Percentiles rank a stretch among this genome's conserved stretches.
These are phyloP conservation scores for Pterothamnion heteromorphum DNA, from an alignment of 31 red algal genomes.

Conservation along the genomic window DNA sequence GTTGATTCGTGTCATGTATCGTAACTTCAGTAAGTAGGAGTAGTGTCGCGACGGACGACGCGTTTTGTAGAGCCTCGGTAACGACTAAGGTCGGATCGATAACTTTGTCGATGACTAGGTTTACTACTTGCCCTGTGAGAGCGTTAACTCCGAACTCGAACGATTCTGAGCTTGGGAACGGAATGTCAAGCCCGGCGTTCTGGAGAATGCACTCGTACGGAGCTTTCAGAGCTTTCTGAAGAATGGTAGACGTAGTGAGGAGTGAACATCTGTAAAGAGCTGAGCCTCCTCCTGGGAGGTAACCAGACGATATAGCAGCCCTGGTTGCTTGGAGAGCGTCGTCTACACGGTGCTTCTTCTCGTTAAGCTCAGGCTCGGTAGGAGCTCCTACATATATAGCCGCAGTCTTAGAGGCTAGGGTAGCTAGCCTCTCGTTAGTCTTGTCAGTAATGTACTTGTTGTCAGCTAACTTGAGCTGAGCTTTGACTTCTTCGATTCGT, in stretches of 20 bases:
- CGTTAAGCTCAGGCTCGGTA: conserved; percentile 92
- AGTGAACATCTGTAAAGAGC: conserved; percentile 51
- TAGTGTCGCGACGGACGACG: conserved; percentile 64
- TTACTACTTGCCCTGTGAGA: conserved; percentile 65
- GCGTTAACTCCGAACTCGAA: conserved; percentile 82
- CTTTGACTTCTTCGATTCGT: conserved; percentile 71
- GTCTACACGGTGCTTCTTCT: conserved; percentile 94
- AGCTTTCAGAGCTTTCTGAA: conserved; percentile 67
- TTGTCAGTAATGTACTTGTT: conserved; percentile 83
- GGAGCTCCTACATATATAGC: conserved; percentile 89
- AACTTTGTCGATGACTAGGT: conserved; percentile 68
- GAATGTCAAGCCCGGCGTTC: conserved; percentile 73
- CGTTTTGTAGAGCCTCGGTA: conserved; percentile 72
- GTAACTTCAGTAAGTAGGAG: conserved; percentile 83
- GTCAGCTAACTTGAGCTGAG: conserved; percentile 69
- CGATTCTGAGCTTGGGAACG: no score
- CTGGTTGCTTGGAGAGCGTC: conserved; percentile 89
- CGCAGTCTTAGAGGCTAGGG: conserved; percentile 78
- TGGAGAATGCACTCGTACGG: conserved; percentile 75
- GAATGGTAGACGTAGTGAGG: conserved; percentile 61
- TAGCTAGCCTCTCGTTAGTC: conserved; percentile 80
- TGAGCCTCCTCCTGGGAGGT: conserved; percentile 82
- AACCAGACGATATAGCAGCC: conserved; percentile 86
- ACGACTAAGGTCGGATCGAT: conserved; percentile 81
- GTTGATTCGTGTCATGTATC: no score